Conservation (phyloP, 2,329 filamentous ascomycete species). For the Ophiosphaerella korrae region DNA sequence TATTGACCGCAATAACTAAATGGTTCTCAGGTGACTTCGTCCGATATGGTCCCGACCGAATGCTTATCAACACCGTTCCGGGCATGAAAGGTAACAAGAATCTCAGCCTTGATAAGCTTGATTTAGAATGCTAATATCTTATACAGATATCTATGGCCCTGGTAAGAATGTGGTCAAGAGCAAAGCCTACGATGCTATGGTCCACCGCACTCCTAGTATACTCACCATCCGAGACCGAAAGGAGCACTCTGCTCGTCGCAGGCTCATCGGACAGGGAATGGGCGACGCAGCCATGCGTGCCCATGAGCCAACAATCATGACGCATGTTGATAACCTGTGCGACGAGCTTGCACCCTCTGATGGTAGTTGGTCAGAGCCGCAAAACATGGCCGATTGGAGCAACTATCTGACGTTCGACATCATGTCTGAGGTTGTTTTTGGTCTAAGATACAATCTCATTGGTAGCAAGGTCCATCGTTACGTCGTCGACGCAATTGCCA, state of each 20-base stretch:
- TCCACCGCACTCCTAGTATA: slow-evolving; percentile 17
- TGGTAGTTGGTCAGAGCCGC: slow-evolving; percentile 8
- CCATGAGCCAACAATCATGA: slow-evolving; percentile 1
- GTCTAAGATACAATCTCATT: slow-evolving; percentile 44
- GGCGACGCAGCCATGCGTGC: slow-evolving; percentile 5
- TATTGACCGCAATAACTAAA: too few relatives aligned
- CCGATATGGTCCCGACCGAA: too few relatives aligned
- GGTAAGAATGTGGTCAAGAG: slow-evolving; percentile 11
- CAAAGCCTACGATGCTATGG: slow-evolving; percentile 15
- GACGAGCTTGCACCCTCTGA: not conserved
- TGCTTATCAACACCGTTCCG: too few relatives aligned
- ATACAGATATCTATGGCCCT: slow-evolving; percentile 6
- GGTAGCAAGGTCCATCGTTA: slow-evolving; percentile 35
- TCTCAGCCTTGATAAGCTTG: too few relatives aligned
- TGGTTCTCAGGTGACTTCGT: too few relatives aligned
- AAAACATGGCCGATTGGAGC: slow-evolving; percentile 49
- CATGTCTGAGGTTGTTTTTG: slow-evolving; percentile 16
- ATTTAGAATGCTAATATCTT: too few relatives aligned
- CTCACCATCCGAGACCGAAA: slow-evolving; percentile 5
- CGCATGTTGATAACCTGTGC: too few relatives aligned
- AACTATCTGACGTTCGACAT: slow-evolving; percentile 29
- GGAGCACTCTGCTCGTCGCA: slow-evolving; percentile 9
- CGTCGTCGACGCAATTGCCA: slow-evolving; percentile 41
- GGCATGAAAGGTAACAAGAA: too few relatives aligned
- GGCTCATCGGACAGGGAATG: slow-evolving; percentile 8